A percentile compares a stretch with the other conserved stretches of the same genome.
These are phyloP conservation scores for Penstemon newberryi DNA, from an alignment of 257 asterid genomes.

Conservation along the genomic window DNA sequence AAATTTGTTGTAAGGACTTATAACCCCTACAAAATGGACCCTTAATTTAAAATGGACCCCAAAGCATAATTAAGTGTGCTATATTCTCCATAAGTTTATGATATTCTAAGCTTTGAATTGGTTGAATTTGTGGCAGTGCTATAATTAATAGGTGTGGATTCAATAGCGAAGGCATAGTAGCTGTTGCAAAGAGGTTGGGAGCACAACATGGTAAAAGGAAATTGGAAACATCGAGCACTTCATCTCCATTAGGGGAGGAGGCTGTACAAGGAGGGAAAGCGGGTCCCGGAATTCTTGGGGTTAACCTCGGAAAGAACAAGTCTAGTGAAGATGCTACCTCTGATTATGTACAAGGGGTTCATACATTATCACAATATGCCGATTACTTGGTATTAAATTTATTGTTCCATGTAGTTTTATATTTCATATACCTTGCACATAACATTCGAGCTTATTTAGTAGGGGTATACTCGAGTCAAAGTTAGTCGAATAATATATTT, in stretches of 20 bases:
- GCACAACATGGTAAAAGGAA: conserved; percentile 98
- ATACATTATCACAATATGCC: conserved; percentile 94
- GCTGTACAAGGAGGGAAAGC: conserved; percentile 90
- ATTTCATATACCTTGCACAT: background rate
- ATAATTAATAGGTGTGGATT: conserved; percentile 96
- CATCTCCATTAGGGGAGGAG: conserved; percentile 73
- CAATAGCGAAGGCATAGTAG: conserved; percentile 98
- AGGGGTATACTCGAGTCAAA: conserved; percentile 9
- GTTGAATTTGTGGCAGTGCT: conserved; percentile 60
- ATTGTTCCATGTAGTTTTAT: background rate
- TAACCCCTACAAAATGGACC: too few species aligned
- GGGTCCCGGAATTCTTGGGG: conserved; percentile 98
- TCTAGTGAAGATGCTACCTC: conserved; percentile 94
- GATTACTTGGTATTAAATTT: conserved; percentile 78
- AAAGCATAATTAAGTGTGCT: background rate
- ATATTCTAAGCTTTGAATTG: conserved; percentile 20
- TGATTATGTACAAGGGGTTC: conserved; percentile 99
- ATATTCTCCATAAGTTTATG: background rate
- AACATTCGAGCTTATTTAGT: background rate
- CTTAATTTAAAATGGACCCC: background rate
- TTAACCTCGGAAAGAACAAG: conserved; percentile 96
- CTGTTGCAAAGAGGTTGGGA: conserved; percentile 89
- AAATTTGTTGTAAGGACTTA: too few species aligned
- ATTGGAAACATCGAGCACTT: conserved; percentile 73
- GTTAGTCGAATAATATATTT: conserved; percentile 3